Evolutionary conservation across 768 basidiomycete genomes (phyloP).

Genomic region (Lactifluus pinguis): DNA sequence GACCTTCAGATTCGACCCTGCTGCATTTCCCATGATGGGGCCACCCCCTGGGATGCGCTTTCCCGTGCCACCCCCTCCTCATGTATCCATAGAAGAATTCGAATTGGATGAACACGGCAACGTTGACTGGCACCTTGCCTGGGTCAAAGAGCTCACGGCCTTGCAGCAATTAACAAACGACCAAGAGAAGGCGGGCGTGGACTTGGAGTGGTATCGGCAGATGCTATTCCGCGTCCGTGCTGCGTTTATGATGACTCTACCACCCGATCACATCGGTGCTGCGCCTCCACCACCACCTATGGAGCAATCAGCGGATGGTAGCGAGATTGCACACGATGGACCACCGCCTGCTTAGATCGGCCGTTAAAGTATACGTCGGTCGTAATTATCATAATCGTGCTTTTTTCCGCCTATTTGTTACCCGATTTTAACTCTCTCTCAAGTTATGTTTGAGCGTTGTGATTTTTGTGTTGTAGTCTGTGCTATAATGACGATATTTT

Average conservation of each 20-base stretch:
- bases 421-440: background rate
- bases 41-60: slow-evolving; percentile 52
- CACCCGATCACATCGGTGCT: slow-evolving; percentile 13
- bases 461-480: background rate
- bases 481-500: background rate
- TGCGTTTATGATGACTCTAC: slow-evolving; percentile 47
- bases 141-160: slow-evolving; percentile 72
- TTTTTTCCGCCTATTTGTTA: background rate
- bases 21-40: slow-evolving; percentile 45
- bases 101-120: slow-evolving; percentile 73
- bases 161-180: slow-evolving; percentile 69
- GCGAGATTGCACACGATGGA: slow-evolving; percentile 16
- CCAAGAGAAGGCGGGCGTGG: slow-evolving; percentile 74
- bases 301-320: slow-evolving; percentile 11
- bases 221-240: slow-evolving; percentile 74
- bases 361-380: background rate
- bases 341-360: slow-evolving; percentile 15
- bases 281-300: slow-evolving; percentile 15
- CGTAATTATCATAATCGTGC: background rate
- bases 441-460: background rate
- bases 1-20: slow-evolving; percentile 57
- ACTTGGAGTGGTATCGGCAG: slow-evolving; percentile 80
- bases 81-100: slow-evolving; percentile 54
- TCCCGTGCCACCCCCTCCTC: slow-evolving; percentile 49
- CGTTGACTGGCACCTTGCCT: slow-evolving; percentile 69